Conservation (phyloP, 441 rosid species). For the Jatropha multifida region DNA sequence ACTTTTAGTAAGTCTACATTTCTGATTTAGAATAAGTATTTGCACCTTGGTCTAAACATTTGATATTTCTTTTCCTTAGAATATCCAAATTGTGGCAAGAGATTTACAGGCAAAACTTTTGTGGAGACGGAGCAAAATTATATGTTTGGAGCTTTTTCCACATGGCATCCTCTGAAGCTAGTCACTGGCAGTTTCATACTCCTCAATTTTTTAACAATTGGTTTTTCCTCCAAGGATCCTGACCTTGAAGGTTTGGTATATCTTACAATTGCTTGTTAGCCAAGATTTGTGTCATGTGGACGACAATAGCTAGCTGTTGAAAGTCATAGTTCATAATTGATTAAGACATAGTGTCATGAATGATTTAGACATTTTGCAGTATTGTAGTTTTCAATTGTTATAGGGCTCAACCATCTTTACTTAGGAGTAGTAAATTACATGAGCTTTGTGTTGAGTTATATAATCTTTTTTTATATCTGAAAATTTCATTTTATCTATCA, state of each 20-base stretch:
- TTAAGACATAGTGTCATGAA: too few relatives aligned
- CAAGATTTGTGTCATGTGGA: background rate
- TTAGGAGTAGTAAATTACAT: too few relatives aligned
- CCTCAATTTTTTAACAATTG: conserved; percentile 35
- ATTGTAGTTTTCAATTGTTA: too few relatives aligned
- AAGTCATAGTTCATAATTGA: too few relatives aligned
- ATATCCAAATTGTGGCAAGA: conserved; percentile 24
- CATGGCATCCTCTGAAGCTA: conserved; percentile 30
- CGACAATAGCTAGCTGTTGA: too few relatives aligned
- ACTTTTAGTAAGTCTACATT: background rate
- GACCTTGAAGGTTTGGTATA: conserved; percentile 67
- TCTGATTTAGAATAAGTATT: background rate
- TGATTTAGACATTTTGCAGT: too few relatives aligned
- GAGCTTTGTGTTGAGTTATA: too few relatives aligned
- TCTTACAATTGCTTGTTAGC: background rate
- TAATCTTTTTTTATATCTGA: too few relatives aligned
- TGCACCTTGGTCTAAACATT: background rate
- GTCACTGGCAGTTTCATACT: conserved; percentile 38
- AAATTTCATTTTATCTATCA: too few relatives aligned
- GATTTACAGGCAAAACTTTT: conserved; percentile 9
- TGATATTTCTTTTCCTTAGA: background rate
- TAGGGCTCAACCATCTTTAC: too few relatives aligned
- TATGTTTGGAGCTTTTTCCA: conserved; percentile 32
- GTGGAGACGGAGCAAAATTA: conserved; percentile 22
- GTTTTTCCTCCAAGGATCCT: conserved; percentile 51